Evolutionary conservation across 345 rosid genomes (phyloP).

Genomic region (Dipteronia sinensis): DNA sequence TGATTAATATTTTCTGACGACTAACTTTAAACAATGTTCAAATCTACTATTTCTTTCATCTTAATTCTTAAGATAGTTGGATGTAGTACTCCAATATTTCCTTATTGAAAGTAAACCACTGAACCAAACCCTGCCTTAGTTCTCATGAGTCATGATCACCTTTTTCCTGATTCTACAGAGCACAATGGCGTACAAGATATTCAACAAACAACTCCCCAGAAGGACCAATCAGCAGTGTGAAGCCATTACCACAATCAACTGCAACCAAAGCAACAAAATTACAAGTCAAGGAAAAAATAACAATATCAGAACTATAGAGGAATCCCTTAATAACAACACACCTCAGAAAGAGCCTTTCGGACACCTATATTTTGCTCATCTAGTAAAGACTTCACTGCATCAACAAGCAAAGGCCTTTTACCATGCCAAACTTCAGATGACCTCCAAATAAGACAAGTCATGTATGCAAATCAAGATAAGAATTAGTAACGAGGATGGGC

Average conservation of each 20-base stretch:
- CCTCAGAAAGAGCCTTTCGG: constrained; percentile 89
- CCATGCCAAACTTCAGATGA: constrained; percentile 89
- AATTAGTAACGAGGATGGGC: constrained; percentile 10
- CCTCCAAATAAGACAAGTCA: constrained; percentile 49
- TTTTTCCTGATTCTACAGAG: constrained; percentile 60
- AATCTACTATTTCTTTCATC: neutral
- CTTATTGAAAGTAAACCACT: neutral
- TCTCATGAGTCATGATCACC: constrained; percentile 43
- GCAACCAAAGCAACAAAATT: constrained; percentile 33
- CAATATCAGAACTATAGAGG: neutral
- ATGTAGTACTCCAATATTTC: constrained; percentile 20
- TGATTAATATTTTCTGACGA: neutral
- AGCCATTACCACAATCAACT: constrained; percentile 98
- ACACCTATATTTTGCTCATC: constrained; percentile 87
- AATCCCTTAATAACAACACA: constrained; percentile 18
- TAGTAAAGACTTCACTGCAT: constrained; percentile 71
- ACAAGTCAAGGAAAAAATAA: constrained; percentile 19
- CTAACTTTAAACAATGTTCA: constrained; percentile 13
- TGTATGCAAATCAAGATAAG: constrained; percentile 23
- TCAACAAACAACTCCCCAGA: constrained; percentile 89
- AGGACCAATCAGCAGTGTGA: constrained; percentile 94
- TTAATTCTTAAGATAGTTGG: constrained; percentile 5
- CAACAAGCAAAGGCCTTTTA: constrained; percentile 79
- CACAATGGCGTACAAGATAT: constrained; percentile 85
- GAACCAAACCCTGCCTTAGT: constrained; percentile 39